Percentiles rank a stretch among this genome's conserved stretches.
Evolutionary conservation across 768 basidiomycete genomes (phyloP).

Genomic region (Naganishia vaughanmartiniae): DNA sequence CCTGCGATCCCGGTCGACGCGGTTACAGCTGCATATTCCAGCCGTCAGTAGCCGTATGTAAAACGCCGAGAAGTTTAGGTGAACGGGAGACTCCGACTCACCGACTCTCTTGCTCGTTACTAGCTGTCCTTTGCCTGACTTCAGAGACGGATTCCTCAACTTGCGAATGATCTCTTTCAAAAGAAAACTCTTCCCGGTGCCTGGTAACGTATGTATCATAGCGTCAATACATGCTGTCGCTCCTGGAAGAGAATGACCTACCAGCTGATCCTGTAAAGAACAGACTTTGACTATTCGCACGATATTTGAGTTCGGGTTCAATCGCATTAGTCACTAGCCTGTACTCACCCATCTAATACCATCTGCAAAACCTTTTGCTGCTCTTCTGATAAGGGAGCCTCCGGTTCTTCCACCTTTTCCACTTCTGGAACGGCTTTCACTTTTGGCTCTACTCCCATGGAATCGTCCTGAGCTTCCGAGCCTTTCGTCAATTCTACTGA

Average conservation of each 20-base stretch:
- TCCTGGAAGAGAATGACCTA: constrained; percentile 13
- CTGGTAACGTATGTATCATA: constrained; percentile 4
- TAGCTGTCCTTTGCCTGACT: constrained; percentile 1
- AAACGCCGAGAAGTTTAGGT: background rate
- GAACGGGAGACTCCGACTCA: background rate
- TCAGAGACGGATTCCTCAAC: constrained; percentile 28
- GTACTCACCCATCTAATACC: constrained; percentile 32
- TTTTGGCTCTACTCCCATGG: background rate
- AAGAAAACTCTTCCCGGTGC: constrained; percentile 50
- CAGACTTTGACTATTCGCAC: constrained; percentile 26
- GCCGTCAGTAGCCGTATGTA: background rate
- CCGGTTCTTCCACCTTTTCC: background rate
- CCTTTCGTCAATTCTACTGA: background rate
- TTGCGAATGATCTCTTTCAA: constrained; percentile 42
- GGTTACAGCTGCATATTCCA: constrained; percentile 16
- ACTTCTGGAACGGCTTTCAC: background rate
- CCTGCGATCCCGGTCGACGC: constrained; percentile 31
- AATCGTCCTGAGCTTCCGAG: background rate
- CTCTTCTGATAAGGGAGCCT: constrained; percentile 31
- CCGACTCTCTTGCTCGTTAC: constrained; percentile 28
- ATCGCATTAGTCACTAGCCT: too few relatives aligned
- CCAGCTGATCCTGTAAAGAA: constrained; percentile 50
- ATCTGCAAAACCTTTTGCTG: constrained; percentile 35
- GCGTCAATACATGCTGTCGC: background rate
- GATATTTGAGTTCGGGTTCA: background rate